phyloP scores from a whole-genome alignment of 2,329 filamentous ascomycete genomes.

The Alternaria consortialis region DNA sequence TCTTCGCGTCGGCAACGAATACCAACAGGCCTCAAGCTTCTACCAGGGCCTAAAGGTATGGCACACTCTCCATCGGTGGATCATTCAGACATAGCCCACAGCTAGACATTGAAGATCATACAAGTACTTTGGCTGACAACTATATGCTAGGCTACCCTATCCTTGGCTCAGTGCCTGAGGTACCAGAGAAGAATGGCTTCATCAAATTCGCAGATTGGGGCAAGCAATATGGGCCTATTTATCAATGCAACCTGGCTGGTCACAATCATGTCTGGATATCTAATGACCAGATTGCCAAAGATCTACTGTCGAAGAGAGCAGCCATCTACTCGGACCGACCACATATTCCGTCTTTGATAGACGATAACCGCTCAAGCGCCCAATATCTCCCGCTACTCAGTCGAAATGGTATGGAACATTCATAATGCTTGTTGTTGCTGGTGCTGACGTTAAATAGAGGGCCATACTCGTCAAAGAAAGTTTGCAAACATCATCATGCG shows the following conservation, averaged over 20 bases:
- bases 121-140: slow-evolving; percentile 17
- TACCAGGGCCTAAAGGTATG: slow-evolving; percentile 54
- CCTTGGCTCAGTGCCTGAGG: slow-evolving; percentile 54
- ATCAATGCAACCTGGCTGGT: slow-evolving; percentile 56
- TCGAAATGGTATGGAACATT: slow-evolving; percentile 50
- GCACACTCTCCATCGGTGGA: slow-evolving; percentile 9
- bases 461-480: slow-evolving; percentile 55
- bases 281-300: slow-evolving; percentile 53
- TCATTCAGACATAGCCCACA: neutral
- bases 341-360: slow-evolving; percentile 55
- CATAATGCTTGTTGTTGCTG: no score
- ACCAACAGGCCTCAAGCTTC: slow-evolving; percentile 48
- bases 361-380: slow-evolving; percentile 56
- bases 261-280: slow-evolving; percentile 59
- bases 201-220: slow-evolving; percentile 59
- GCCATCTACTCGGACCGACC: slow-evolving; percentile 59
- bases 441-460: slow-evolving; percentile 41
- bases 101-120: slow-evolving; percentile 1
- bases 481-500: slow-evolving; percentile 59
- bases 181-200: slow-evolving; percentile 55
- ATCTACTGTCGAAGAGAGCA: slow-evolving; percentile 56
- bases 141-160: slow-evolving; percentile 52
- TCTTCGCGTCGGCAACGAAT: slow-evolving; percentile 38
- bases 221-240: slow-evolving; percentile 57
- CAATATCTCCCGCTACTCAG: slow-evolving; percentile 58